These are phyloP conservation scores for Pythium dissimile DNA, from an alignment of 352 stramenopile genomes.

Conservation along the genomic window DNA sequence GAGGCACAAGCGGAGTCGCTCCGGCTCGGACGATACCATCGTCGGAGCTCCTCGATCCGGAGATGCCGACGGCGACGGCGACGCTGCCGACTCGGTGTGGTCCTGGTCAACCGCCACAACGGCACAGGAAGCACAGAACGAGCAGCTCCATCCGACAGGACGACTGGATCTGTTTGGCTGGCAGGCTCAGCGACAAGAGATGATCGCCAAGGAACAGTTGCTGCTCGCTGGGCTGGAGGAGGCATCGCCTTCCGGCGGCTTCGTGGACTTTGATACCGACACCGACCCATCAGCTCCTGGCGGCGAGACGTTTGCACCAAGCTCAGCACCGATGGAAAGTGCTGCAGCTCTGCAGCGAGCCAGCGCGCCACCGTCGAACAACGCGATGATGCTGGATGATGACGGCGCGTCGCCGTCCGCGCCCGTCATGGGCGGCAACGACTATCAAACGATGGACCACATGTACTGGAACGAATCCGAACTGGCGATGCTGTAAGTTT, in stretches of 20 bases:
- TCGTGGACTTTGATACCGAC: slow-evolving; percentile 54
- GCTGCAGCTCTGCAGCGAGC: neutral
- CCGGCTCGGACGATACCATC: slow-evolving; percentile 5
- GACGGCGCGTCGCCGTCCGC: neutral
- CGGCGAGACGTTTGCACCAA: neutral
- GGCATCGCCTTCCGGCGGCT: slow-evolving; percentile 33
- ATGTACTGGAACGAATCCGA: slow-evolving; percentile 22
- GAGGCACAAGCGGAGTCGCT: slow-evolving; percentile 3
- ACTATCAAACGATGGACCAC: neutral
- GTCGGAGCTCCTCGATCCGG: neutral
- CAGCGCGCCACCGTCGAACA: neutral
- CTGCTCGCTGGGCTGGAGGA: slow-evolving; percentile 32
- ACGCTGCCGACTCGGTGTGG: slow-evolving; percentile 16
- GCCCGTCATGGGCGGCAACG: neutral
- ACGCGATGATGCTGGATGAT: neutral
- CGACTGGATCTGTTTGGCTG: slow-evolving; percentile 56
- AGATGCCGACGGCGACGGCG: neutral
- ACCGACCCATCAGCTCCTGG: slow-evolving; percentile 28
- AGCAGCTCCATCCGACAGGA: slow-evolving; percentile 10
- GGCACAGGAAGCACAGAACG: neutral
- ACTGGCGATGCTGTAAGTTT: slow-evolving; percentile 30
- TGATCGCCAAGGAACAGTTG: slow-evolving; percentile 53
- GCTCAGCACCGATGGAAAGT: slow-evolving; percentile 10
- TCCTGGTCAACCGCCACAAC: slow-evolving; percentile 13
- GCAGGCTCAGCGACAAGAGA: slow-evolving; percentile 44